A percentile compares a stretch with the other conserved stretches of the same genome.
Evolutionary conservation across 73 alveolate genomes (phyloP).

Genomic region (Symbiodinium pilosum): DNA sequence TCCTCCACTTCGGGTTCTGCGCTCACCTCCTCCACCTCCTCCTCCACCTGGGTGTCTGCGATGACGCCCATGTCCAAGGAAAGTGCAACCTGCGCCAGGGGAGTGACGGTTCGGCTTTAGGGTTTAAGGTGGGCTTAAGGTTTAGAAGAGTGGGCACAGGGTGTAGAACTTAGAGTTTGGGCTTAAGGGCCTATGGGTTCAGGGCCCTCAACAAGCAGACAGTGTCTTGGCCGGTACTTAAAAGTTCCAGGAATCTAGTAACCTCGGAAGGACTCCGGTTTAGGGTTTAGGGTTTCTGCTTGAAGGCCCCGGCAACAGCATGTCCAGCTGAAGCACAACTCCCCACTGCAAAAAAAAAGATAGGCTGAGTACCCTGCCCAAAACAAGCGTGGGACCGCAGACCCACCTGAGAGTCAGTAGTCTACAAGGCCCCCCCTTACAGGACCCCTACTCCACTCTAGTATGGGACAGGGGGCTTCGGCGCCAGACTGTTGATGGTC

Average conservation of each 20-base stretch:
- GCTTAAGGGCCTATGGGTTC: too few species aligned
- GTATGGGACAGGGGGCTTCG: background rate
- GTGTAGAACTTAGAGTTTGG: too few species aligned
- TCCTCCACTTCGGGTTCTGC: background rate
- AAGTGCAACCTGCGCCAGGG: too few species aligned
- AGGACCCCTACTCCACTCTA: background rate
- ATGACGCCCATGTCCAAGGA: too few species aligned
- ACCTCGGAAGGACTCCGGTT: too few species aligned
- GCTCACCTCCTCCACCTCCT: background rate
- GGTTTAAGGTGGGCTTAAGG: too few species aligned
- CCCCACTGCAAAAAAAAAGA: background rate
- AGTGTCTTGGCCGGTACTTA: too few species aligned
- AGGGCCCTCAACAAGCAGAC: too few species aligned
- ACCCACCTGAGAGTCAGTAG: background rate
- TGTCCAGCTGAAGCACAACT: background rate
- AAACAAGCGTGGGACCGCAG: background rate
- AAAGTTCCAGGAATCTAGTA: too few species aligned
- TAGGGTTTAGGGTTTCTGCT: background rate
- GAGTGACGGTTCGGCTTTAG: too few species aligned
- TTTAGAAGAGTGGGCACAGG: too few species aligned
- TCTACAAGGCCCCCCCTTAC: background rate
- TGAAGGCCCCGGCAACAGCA: background rate
- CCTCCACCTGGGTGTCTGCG: background rate
- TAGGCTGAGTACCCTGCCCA: background rate
- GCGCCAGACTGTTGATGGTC: too few species aligned